phyloP scores from a whole-genome alignment of 495 filamentous ascomycete genomes.

The Penicillium manginii region DNA sequence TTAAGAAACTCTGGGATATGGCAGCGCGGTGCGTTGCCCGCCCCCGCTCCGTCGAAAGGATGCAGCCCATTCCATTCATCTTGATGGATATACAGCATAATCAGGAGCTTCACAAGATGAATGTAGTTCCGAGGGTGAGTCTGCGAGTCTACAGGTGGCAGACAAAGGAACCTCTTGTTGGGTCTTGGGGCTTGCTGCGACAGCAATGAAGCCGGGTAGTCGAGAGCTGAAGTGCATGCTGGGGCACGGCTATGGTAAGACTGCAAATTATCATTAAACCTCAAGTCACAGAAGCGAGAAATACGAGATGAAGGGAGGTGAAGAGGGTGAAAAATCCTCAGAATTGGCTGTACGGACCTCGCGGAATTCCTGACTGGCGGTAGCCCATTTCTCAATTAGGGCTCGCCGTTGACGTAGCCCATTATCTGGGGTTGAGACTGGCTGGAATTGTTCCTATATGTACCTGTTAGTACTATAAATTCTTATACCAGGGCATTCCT shows the following conservation, averaged over 20 bases:
- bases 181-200: constrained; percentile 15
- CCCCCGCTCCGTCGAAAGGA: background rate
- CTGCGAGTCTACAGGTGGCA: constrained; percentile 9
- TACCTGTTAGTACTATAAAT: constrained; percentile 1
- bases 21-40: background rate
- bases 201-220: constrained; percentile 12
- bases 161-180: constrained; percentile 12
- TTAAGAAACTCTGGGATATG: constrained; percentile 10
- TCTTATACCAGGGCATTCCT: background rate
- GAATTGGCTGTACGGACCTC: constrained; percentile 13
- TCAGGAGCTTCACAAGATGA: constrained; percentile 10
- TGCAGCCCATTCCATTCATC: background rate
- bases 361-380: constrained; percentile 21
- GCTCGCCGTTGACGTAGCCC: no score
- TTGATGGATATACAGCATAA: constrained; percentile 1
- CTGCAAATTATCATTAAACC: background rate
- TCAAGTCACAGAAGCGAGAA: no score
- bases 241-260: constrained; percentile 10
- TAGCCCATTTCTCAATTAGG: constrained; percentile 22
- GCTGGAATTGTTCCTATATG: constrained; percentile 17
- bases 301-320: no score
- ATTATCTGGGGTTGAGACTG: constrained; percentile 13
- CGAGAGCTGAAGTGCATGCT: constrained; percentile 11
- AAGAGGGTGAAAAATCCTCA: background rate
- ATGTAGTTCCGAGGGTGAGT: constrained; percentile 8